These are phyloP conservation scores for Asterella californica DNA, from an alignment of 225 moss, liverwort and hornwort genomes.

Conservation along the genomic window DNA sequence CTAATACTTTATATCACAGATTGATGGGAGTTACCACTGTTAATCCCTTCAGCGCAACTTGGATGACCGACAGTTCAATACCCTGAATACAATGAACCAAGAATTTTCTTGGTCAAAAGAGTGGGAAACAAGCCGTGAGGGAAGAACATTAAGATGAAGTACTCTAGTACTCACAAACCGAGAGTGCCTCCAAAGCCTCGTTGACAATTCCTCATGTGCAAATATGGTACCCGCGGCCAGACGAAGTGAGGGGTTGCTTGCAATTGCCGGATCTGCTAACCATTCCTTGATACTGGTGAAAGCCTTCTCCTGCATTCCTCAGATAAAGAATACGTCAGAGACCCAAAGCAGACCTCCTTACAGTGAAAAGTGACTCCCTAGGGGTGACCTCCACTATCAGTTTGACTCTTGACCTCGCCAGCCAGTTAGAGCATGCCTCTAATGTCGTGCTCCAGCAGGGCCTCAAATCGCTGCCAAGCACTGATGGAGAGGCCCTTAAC, in stretches of 20 bases:
- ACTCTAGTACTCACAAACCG: conserved; percentile 67
- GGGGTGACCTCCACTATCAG: background rate
- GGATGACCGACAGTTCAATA: no score
- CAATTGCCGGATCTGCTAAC: conserved; percentile 73
- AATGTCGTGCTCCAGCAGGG: background rate
- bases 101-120: no score
- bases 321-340: background rate
- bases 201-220: conserved; percentile 81
- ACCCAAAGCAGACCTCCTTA: background rate
- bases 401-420: background rate
- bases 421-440: background rate
- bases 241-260: conserved; percentile 78
- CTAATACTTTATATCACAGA: no score
- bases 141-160: background rate
- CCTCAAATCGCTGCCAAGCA: background rate
- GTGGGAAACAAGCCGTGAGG: background rate
- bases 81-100: no score
- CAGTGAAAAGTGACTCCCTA: background rate
- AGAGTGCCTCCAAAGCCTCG: conserved; percentile 90
- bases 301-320: conserved; percentile 58
- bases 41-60: no score
- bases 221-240: conserved; percentile 84
- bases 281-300: conserved; percentile 70
- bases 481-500: background rate
- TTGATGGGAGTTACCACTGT: no score